Evolutionary conservation across 2,329 filamentous ascomycete species (phyloP), one percentile per base, ranked within the genome.

Genomic region (Cercospora zeina): DNA sequence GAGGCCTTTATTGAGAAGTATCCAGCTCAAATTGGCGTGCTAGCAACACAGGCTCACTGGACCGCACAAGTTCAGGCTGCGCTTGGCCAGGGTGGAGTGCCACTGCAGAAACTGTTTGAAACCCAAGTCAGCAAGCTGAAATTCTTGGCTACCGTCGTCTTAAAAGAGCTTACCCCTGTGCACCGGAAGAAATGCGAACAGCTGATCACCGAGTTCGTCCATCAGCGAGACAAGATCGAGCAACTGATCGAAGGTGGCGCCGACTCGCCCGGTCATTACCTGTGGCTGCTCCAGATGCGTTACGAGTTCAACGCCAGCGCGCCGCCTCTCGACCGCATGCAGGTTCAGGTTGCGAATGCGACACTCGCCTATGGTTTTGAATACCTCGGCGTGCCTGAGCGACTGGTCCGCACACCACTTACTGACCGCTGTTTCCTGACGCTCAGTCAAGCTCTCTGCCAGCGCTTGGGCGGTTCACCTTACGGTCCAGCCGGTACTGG

Each of bases 371-470:
- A 99, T 74, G 95, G 95, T 53, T 99, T 97, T 70, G 95, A 99
- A 76, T 99, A 99, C 73, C 84, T 99, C 24, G 95, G 95, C 74
- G 93, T 99, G 56, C 90, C 95, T 4, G 95, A 99, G 73, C 89
- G 96, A 62, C 89, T 99, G 65, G 96, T 99, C 63, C 87, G 95
- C 68, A 99, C 95, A 14, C 96, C 96, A 58, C 85, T 99, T 65
- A 99, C 95, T 0, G 96, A 99, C 76, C 89, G 96, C 66, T 99
- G 95, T 78, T 99, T 99, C 85, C 85, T 97, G 64, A 99, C 96
- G 5, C 87, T 99, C 61, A 97, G 93, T 2, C 95, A 99, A 79
- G 95, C 93, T 10, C 83, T 99, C 53, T 96, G 91, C 74, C 95
- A 99, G 77, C 87, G 92, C 70, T 86, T 99, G 39, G 95, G 95